These are phyloP conservation scores for Vachellia collinsii DNA, from an alignment of 306 rosid genomes.

Conservation along the genomic window DNA sequence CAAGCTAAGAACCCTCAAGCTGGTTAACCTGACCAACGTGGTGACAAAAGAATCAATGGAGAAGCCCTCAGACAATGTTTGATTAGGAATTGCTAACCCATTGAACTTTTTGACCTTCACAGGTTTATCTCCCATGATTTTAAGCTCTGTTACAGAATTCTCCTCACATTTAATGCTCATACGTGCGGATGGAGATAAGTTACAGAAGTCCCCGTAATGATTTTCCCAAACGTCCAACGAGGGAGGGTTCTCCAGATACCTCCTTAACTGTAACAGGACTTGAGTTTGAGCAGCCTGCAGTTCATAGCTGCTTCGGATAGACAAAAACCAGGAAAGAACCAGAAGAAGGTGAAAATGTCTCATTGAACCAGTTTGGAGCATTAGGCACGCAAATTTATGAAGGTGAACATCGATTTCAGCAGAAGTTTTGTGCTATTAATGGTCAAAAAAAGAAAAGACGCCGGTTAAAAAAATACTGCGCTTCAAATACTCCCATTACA, in stretches of 20 bases:
- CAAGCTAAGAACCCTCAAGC: constrained; percentile 76
- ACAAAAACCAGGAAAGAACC: constrained; percentile 52
- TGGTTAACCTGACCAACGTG: constrained; percentile 68
- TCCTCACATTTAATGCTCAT: constrained; percentile 64
- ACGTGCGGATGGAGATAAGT: constrained; percentile 50
- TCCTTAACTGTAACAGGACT: constrained; percentile 68
- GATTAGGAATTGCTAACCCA: constrained; percentile 70
- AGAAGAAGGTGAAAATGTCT: constrained; percentile 45
- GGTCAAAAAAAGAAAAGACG: constrained; percentile 4
- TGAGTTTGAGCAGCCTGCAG: constrained; percentile 61
- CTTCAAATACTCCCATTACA: not conserved
- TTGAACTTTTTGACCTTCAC: constrained; percentile 48
- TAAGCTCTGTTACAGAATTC: constrained; percentile 67
- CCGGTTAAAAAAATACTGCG: constrained; percentile 18
- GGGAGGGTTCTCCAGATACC: constrained; percentile 70
- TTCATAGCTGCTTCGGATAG: constrained; percentile 52
- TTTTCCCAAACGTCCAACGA: constrained; percentile 56
- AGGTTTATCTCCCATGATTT: constrained; percentile 72
- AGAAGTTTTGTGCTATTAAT: constrained; percentile 18
- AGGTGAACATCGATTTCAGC: constrained; percentile 17
- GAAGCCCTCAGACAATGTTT: constrained; percentile 66
- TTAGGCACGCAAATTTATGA: constrained; percentile 26
- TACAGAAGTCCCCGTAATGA: constrained; percentile 60
- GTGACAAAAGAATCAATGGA: constrained; percentile 78
- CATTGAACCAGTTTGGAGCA: constrained; percentile 48